Evolutionary conservation across 2,329 filamentous ascomycete species (phyloP), one percentile per base, ranked within the genome.

Genomic region (Fusarium cyanostomum): DNA sequence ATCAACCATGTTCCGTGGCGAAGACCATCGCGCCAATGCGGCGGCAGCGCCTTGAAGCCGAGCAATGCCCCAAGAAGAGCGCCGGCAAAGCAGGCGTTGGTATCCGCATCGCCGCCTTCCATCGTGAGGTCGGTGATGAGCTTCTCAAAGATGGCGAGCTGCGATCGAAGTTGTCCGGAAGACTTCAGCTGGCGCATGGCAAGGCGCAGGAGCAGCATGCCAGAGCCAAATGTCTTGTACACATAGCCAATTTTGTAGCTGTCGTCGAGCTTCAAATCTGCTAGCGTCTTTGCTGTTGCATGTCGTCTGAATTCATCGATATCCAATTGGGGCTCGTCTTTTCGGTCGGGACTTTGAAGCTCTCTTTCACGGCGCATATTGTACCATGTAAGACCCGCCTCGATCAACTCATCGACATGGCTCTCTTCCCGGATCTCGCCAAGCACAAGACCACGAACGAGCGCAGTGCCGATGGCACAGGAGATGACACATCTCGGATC

Each of bases 101-200:
- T 85, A 59, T 85, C 83, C 4, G 82, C 81, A 58, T 85, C 83
- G 1, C 83, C 83, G 2, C 81, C 83, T 31, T 78, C 74, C 80
- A 84, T 82, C 31, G 81, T 77, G 12, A 85, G 73, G 7, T 80
- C 74, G 0, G 79, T 81, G 11, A 84, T 81, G 10, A 82, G 71
- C 7, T 75, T 70, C 68, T 85, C 81, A 59, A 85, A 84, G 4
- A 77, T 44, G 2, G 54, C 18, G 5, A 62, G 65, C 16, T 72
- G 70, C 2, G 59, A 60, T 8, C 52, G 28, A 5, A 74, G 26
- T 6, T 57, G 46, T 1, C 55, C 50, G 6, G 61, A 53, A 5
- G 63, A 56, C 6, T 58, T 61, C 12, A 72, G 53, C 46, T 72
- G 71, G 7, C 77, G 72, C 62, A 84, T 80, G 1, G 78, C 80